Base-by-base conservation (phyloP, 306 rosid species). In the Pachyrhizus erosus region DNA sequence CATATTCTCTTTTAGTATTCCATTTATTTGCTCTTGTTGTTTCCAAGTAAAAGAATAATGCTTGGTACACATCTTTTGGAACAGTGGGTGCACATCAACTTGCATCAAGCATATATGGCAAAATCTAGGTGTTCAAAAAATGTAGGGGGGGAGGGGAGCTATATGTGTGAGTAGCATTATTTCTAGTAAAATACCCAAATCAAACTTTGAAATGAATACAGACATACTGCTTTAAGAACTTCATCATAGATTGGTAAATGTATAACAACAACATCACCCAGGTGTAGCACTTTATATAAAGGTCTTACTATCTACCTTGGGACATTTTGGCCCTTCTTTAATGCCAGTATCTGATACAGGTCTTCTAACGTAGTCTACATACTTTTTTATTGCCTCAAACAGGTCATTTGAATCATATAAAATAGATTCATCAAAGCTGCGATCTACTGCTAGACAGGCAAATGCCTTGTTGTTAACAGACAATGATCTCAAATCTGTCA, bases 401-500 rank as follows among this genome's bases (percentile, higher is more conserved):
- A 96, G 91, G 61, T 29, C 27, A 75, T 68, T 82, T 34, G 97
- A 92, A 86, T 92, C 97, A 70, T 82, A 76, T 79, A 96, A 79
- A 52, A 96, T 90, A 89, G 85, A 93, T 54, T 87, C 70, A 79
- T 93, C 88, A 86, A 96, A 87, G 33, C 86, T 76, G 62, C 87
- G 90, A 52, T 87, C 89, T n/a, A 90, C 90, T 0, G 98, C 92
- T 34, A 96, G 94, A 78, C 84, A 87, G 78, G 97, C 99, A 84
- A 96, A 96, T 72, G 97, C 92, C 87, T 87, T 89, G 68, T 96
- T 96, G 85, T 84, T 93, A 85, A 93, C 99, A 15, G 83, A 89
- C 81, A 84, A 54, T 14, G 99, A 90, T 87, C 99, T 92, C 89
- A 96, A 87, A 85, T 96, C 99, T 48, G 99, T 96, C 91, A 96